Evolutionary conservation across 371 early-diverging fungal genomes (phyloP).

Genomic region (Phascolomyces articulosus): DNA sequence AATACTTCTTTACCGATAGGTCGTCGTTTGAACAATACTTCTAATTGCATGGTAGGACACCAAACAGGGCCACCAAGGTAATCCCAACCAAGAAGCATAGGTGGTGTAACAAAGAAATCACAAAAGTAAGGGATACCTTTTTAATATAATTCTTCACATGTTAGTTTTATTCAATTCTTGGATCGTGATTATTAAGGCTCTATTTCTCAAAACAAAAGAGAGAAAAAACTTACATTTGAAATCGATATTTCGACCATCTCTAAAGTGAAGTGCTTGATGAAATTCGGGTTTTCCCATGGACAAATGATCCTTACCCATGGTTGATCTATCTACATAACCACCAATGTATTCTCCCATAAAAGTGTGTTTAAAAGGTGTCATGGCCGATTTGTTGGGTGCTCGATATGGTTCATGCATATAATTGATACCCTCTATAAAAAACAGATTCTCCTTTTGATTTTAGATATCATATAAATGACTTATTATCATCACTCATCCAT

Average conservation of each 20-base stretch:
- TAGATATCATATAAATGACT: too few relatives aligned
- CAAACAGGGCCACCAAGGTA: slow-evolving; percentile 31
- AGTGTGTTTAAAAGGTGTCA: slow-evolving; percentile 26
- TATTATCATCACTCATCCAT: too few relatives aligned
- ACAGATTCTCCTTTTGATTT: slow-evolving; percentile 24
- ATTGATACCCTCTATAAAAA: background rate
- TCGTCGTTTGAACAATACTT: slow-evolving; percentile 45
- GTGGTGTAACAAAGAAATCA: slow-evolving; percentile 50
- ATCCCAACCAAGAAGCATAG: slow-evolving; percentile 29
- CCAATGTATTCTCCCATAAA: slow-evolving; percentile 34
- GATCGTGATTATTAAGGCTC: too few relatives aligned
- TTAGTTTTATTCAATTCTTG: background rate
- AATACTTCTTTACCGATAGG: slow-evolving; percentile 30
- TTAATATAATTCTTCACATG: background rate
- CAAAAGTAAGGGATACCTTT: slow-evolving; percentile 30
- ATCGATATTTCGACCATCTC: slow-evolving; percentile 40
- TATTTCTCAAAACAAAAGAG: background rate
- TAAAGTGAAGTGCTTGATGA: slow-evolving; percentile 33
- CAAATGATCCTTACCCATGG: background rate
- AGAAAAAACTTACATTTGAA: slow-evolving; percentile 21
- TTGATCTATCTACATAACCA: slow-evolving; percentile 9
- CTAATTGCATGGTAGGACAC: slow-evolving; percentile 53
- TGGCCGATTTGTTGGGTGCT: slow-evolving; percentile 21
- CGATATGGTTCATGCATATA: slow-evolving; percentile 19
- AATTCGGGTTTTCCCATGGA: slow-evolving; percentile 33